Base-by-base conservation (phyloP, 495 filamentous ascomycete species). In the Aspergillus panamensis region DNA sequence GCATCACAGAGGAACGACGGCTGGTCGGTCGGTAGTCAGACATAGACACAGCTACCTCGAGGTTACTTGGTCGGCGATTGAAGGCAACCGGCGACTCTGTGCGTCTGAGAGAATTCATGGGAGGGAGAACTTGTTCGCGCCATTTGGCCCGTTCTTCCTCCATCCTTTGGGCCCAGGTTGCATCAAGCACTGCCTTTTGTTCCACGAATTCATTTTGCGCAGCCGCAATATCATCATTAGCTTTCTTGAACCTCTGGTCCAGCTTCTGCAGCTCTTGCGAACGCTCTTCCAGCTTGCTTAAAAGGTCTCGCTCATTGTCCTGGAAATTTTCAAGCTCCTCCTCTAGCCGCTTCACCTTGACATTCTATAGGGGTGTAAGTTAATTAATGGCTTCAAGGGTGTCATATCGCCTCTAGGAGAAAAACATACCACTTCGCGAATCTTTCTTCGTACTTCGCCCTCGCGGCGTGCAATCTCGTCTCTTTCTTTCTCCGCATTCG, bases 381-480 rank as follows among this genome's bases (percentile, higher is more conserved):
- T 33, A 73, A 66, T 48, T 33, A 51, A 7, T 4, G 6, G n/a
- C n/a, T n/a, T n/a, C 0, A 30, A n/a, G 8, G 32, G 52, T 8
- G 9, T 3, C 9, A 19, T 2, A 3, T 45, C 20, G 9, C 17
- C n/a, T 9, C 20, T 21, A 44, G n/a, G 31, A 49, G 19, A 21
- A 31, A 5, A 35, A 72, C 86, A 71, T 80, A 95, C 90, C 62
- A 84, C 77, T 66, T 97, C 94, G 48, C 95, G 82, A 52, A 91
- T 87, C 74, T 94, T 96, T 62, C 84, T 84, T 57, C 95, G 77
- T 63, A 92, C 79, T 17, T 97, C 95, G 4, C 79, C 84, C 73
- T 99, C 95, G 58, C 88, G 86, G 60, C 86, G 85, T n/a, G 83
- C 73, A 25, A 87, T 77, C 59, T 97, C 93, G 64, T 97, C 93